These are phyloP conservation scores for Dactylellina drechsleri DNA, from an alignment of 2,329 filamentous ascomycete species.

Conservation along the genomic window DNA sequence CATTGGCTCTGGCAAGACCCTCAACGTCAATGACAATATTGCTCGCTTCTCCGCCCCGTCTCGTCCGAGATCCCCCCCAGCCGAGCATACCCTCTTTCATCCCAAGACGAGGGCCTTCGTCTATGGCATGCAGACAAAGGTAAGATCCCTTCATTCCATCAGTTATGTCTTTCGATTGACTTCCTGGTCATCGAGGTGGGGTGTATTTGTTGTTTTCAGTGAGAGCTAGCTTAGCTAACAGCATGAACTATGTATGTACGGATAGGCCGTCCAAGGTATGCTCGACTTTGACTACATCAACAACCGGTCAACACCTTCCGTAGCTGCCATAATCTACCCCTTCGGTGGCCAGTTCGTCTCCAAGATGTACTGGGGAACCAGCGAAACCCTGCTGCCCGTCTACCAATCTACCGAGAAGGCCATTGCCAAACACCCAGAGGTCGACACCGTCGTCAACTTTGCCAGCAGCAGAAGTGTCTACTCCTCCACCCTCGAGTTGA, in stretches of 20 bases:
- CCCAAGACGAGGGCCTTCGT: constrained; percentile 99
- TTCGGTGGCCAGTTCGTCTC: constrained; percentile 99
- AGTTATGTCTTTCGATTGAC: neutral
- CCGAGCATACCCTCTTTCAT: constrained; percentile 93
- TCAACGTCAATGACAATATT: constrained; percentile 97
- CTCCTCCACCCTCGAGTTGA: constrained; percentile 97
- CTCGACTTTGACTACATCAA: constrained; percentile 99
- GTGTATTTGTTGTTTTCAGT: neutral
- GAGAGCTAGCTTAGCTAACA: constrained; percentile 2
- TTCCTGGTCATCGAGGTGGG: neutral
- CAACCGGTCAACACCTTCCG: constrained; percentile 95
- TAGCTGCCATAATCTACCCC: constrained; percentile 99
- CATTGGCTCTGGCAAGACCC: constrained; percentile 59
- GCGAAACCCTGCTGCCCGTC: constrained; percentile 96
- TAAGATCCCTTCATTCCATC: constrained; percentile 79
- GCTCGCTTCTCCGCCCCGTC: constrained; percentile 93
- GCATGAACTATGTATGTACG: neutral
- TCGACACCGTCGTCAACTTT: constrained; percentile 99
- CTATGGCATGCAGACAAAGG: constrained; percentile 97
- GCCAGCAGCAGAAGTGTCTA: constrained; percentile 98
- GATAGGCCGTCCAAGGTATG: constrained; percentile 65
- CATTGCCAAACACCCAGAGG: constrained; percentile 93
- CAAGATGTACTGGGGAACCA: constrained; percentile 99
- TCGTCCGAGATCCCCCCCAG: constrained; percentile 87
- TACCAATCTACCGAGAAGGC: constrained; percentile 96